phyloP scores from a whole-genome alignment of 768 basidiomycete genomes.

The Serendipita sp. region DNA sequence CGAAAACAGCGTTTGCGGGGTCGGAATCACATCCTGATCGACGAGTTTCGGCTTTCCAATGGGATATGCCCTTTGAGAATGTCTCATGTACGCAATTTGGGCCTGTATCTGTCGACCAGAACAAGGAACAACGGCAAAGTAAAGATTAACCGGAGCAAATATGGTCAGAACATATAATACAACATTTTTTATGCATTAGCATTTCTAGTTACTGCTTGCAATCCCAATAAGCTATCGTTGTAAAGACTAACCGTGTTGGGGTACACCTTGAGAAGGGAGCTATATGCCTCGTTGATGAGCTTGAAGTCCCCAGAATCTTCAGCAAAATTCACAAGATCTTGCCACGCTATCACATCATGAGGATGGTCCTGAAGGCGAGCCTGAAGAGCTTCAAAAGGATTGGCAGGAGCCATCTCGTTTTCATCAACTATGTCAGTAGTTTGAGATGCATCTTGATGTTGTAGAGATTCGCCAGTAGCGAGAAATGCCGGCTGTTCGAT shows the following conservation, averaged over 20 bases:
- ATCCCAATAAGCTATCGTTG: background rate
- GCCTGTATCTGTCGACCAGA: conserved; percentile 44
- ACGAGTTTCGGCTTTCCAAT: conserved; percentile 21
- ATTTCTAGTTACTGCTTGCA: no score
- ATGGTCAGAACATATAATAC: background rate
- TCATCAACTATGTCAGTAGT: background rate
- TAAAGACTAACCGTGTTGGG: conserved; percentile 71
- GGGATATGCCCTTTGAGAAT: conserved; percentile 26
- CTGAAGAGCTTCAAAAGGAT: conserved; percentile 31
- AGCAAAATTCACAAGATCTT: conserved; percentile 59
- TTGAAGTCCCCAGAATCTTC: conserved; percentile 64
- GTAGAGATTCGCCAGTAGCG: background rate
- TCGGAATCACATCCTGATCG: conserved; percentile 44
- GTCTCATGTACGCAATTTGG: conserved; percentile 70
- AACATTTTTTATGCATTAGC: background rate
- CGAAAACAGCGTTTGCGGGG: conserved; percentile 80
- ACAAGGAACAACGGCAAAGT: conserved; percentile 8
- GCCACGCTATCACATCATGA: conserved; percentile 63
- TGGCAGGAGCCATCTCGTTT: background rate
- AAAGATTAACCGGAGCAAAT: conserved; percentile 13
- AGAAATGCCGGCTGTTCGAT: background rate
- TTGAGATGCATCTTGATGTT: background rate
- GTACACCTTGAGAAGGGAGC: conserved; percentile 65
- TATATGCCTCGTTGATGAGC: conserved; percentile 66
- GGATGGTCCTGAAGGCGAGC: conserved; percentile 48